Percentiles rank a stretch among this genome's conserved stretches.
Evolutionary conservation across 331 rosid species (phyloP).

Genomic region (Erythrophleum ivorense): DNA sequence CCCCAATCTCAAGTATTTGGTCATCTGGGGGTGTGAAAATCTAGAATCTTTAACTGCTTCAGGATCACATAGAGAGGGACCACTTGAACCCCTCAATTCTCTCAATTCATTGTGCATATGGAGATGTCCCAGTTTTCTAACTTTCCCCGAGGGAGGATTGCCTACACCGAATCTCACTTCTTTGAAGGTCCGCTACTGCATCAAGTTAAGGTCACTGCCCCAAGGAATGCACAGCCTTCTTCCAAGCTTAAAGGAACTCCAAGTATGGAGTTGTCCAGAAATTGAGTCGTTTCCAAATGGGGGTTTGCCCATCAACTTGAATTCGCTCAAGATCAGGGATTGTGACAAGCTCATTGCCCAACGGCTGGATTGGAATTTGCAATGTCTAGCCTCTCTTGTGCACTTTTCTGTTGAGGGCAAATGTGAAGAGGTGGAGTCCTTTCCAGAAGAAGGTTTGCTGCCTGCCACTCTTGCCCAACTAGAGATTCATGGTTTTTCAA

Average conservation of each 20-base stretch:
- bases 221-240: constrained; percentile 26
- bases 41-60: constrained; percentile 22
- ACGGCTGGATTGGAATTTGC: constrained; percentile 27
- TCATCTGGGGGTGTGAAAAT: constrained; percentile 2
- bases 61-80: no score
- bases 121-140: constrained; percentile 30
- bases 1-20: not conserved
- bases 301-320: constrained; percentile 25
- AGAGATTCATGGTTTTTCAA: constrained; percentile 32
- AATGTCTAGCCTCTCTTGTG: constrained; percentile 23
- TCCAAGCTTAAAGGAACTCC: constrained; percentile 30
- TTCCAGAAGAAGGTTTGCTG: constrained; percentile 41
- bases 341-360: constrained; percentile 36
- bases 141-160: constrained; percentile 34
- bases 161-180: constrained; percentile 30
- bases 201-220: constrained; percentile 27
- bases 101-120: constrained; percentile 26
- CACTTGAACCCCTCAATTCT: constrained; percentile 14
- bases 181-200: constrained; percentile 25
- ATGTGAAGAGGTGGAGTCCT: constrained; percentile 37
- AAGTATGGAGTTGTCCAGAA: constrained; percentile 38
- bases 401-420: constrained; percentile 28
- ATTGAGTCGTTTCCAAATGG: constrained; percentile 34
- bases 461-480: constrained; percentile 35
- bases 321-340: constrained; percentile 28